phyloP scores from a whole-genome alignment of 371 early-diverging fungal species.

The Syncephalis fuscata region DNA sequence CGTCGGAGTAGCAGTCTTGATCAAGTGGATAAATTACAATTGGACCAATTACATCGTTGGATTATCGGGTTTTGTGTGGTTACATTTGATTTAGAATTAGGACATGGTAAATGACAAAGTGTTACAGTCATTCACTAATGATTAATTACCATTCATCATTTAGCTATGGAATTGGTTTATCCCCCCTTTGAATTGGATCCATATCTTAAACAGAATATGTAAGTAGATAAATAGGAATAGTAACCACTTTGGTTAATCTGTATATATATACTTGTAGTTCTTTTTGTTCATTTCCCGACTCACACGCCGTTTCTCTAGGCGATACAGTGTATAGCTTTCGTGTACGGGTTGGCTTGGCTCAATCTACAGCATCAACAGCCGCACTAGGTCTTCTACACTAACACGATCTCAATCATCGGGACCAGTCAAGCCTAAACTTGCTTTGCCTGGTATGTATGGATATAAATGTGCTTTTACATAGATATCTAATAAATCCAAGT shows the following conservation, averaged over 20 bases:
- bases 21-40: constrained; percentile 18
- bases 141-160: neutral
- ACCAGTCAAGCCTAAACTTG: neutral
- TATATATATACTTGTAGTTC: constrained; percentile 23
- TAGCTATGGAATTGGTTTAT: constrained; percentile 69
- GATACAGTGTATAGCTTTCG: constrained; percentile 83
- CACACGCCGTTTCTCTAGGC: constrained; percentile 78
- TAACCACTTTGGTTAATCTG: too few relatives aligned
- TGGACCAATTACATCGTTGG: constrained; percentile 57
- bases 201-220: constrained; percentile 67
- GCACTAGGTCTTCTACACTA: constrained; percentile 38
- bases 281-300: constrained; percentile 93
- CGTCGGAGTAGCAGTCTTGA: constrained; percentile 16
- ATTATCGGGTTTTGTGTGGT: constrained; percentile 76
- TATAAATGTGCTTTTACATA: neutral
- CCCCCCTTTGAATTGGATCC: constrained; percentile 54
- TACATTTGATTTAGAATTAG: constrained; percentile 90
- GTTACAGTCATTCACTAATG: neutral
- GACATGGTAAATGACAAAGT: constrained; percentile 48
- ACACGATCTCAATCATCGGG: neutral
- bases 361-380: constrained; percentile 20
- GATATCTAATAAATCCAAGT: too few relatives aligned
- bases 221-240: constrained; percentile 8
- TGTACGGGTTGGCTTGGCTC: constrained; percentile 21
- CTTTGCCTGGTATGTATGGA: neutral